Evolutionary conservation across 78 protist species (phyloP).

Genomic region (Cavenderia fasciculata): DNA sequence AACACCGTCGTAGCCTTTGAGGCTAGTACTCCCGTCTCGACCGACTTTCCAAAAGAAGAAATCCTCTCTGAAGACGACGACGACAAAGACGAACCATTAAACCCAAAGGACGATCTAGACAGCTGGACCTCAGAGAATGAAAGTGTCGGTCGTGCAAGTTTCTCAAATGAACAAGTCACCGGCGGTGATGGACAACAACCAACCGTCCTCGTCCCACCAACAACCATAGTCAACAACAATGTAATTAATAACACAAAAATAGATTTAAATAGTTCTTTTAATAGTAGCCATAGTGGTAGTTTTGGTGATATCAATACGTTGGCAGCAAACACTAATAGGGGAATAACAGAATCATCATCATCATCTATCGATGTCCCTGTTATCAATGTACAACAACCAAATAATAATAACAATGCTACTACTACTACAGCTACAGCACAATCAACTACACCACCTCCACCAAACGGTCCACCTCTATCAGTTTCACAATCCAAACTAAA

Average conservation of each 20-base stretch:
- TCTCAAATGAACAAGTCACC: no score
- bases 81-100: neutral
- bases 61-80: conserved; percentile 55
- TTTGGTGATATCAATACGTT: no score
- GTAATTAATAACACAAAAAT: no score
- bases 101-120: neutral
- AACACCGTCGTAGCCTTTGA: neutral
- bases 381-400: neutral
- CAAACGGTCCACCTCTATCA: no score
- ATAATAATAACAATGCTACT: neutral
- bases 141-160: conserved; percentile 49
- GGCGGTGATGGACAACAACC: neutral
- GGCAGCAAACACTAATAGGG: no score
- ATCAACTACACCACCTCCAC: neutral
- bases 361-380: neutral
- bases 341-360: neutral
- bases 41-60: conserved; percentile 53
- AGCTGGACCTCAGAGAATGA: conserved; percentile 26
- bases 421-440: neutral
- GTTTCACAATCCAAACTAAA: no score
- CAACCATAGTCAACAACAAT: no score
- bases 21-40: neutral
- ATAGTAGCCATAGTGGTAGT: neutral
- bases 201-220: no score
- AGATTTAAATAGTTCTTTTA: neutral